Conservation (phyloP, 225 moss, liverwort and hornwort species). For the Ulota crispa region DNA sequence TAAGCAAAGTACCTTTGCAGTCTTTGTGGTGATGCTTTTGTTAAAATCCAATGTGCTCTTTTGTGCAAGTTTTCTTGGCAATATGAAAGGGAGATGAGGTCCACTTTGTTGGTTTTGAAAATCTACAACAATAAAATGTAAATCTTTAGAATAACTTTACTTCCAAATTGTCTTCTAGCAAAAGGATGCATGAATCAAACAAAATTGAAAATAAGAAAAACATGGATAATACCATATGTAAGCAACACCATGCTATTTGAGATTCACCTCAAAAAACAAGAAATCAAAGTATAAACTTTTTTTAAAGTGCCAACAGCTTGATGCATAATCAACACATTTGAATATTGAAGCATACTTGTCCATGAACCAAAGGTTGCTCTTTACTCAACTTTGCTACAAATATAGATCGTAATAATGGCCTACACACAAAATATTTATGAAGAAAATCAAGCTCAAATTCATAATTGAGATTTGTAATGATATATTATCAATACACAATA, state of each 20-base stretch:
- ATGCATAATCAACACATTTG: conserved; percentile 10
- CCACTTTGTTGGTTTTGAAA: conserved; percentile 35
- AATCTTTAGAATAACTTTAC: background rate
- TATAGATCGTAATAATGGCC: conserved; percentile 31
- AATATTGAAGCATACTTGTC: conserved; percentile 29
- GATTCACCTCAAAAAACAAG: conserved; percentile 8
- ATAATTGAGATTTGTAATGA: background rate
- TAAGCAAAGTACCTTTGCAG: conserved; percentile 38
- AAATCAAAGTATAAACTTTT: conserved; percentile 2
- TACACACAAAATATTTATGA: conserved; percentile 24
- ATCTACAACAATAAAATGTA: conserved; percentile 28
- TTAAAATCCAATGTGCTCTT: conserved; percentile 28
- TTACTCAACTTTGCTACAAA: conserved; percentile 29
- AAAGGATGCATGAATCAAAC: background rate
- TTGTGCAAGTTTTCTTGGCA: conserved; percentile 40
- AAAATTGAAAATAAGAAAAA: background rate
- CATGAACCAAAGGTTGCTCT: conserved; percentile 31
- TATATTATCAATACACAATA: background rate
- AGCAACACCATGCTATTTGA: background rate
- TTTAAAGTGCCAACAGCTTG: background rate
- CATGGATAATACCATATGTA: background rate
- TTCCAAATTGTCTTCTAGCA: background rate
- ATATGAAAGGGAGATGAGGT: conserved; percentile 32
- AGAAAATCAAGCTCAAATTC: conserved; percentile 1
- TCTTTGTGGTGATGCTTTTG: conserved; percentile 27